Conservation (phyloP, 1,139 yeast species). For the Hansenula anomala region DNA sequence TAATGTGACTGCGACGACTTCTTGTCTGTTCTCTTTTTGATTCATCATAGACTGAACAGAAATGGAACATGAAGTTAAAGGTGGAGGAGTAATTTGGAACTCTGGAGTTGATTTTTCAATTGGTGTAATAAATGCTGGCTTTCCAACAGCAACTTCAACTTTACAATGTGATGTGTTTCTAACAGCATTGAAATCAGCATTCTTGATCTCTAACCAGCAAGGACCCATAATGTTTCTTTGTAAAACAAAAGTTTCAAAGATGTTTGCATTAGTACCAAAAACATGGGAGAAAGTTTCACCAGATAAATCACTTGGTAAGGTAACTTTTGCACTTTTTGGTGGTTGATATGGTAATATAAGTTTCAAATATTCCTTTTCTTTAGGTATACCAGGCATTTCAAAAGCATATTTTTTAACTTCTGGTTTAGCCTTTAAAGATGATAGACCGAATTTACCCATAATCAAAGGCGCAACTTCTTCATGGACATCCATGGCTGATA, state of each 20-base stretch:
- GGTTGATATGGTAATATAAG: slow-evolving; percentile 70
- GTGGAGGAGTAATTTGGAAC: slow-evolving; percentile 43
- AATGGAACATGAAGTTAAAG: slow-evolving; percentile 67
- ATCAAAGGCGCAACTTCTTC: slow-evolving; percentile 69
- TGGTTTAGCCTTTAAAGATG: slow-evolving; percentile 63
- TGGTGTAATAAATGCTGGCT: slow-evolving; percentile 48
- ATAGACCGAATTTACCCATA: slow-evolving; percentile 58
- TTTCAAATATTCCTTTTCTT: slow-evolving; percentile 75
- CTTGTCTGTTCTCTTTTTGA: slow-evolving; percentile 69
- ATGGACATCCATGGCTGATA: slow-evolving; percentile 62
- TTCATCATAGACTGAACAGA: slow-evolving; percentile 81
- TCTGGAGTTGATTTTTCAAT: slow-evolving; percentile 38
- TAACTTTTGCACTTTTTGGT: slow-evolving; percentile 41
- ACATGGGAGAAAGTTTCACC: slow-evolving; percentile 78
- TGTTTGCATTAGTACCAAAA: slow-evolving; percentile 70
- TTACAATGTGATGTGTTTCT: slow-evolving; percentile 77
- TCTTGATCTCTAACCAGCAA: slow-evolving; percentile 80
- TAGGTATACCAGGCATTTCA: slow-evolving; percentile 77
- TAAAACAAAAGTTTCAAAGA: slow-evolving; percentile 83
- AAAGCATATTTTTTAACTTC: slow-evolving; percentile 81
- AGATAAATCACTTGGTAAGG: slow-evolving; percentile 57
- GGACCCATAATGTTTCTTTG: slow-evolving; percentile 94
- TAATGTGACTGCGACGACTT: slow-evolving; percentile 76
- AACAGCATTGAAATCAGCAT: slow-evolving; percentile 55
- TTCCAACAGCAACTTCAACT: slow-evolving; percentile 58